Conservation (phyloP, 192 early-diverging fungal genomes). For the Coemansia sp. region DNA sequence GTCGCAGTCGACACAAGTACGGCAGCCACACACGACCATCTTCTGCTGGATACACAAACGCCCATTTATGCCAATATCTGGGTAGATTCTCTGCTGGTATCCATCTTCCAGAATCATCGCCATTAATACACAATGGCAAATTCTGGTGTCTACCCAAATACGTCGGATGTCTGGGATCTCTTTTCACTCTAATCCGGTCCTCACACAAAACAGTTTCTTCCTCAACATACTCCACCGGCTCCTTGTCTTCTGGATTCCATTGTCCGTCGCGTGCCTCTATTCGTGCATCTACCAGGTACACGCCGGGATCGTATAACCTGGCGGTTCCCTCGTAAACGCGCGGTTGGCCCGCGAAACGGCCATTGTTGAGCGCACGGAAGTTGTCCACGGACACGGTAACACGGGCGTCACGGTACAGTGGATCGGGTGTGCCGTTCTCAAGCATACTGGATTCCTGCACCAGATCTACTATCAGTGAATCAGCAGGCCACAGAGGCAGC, state of each 20-base stretch:
- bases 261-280: conserved; percentile 22
- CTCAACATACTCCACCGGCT: neutral
- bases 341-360: neutral
- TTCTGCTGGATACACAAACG: conserved; percentile 25
- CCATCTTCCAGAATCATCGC: conserved; percentile 27
- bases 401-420: conserved; percentile 18
- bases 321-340: conserved; percentile 30
- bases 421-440: conserved; percentile 4
- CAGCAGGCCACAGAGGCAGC: conserved; percentile 26
- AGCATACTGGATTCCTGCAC: conserved; percentile 13
- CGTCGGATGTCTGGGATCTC: conserved; percentile 18
- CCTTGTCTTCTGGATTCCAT: conserved; percentile 37
- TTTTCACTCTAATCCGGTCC: neutral
- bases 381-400: conserved; percentile 27
- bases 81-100: conserved; percentile 28
- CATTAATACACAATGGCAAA: conserved; percentile 23
- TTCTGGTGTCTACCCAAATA: conserved; percentile 26
- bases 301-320: conserved; percentile 32
- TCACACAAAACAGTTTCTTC: no score
- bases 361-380: neutral
- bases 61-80: conserved; percentile 9
- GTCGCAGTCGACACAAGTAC: conserved; percentile 36
- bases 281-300: conserved; percentile 32
- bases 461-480: conserved; percentile 36
- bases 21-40: conserved; percentile 37